Percentiles rank a stretch among this genome's conserved stretches.
Conservation (phyloP, 192 early-diverging fungal genomes). For the Cladochytrium replicatum region DNA sequence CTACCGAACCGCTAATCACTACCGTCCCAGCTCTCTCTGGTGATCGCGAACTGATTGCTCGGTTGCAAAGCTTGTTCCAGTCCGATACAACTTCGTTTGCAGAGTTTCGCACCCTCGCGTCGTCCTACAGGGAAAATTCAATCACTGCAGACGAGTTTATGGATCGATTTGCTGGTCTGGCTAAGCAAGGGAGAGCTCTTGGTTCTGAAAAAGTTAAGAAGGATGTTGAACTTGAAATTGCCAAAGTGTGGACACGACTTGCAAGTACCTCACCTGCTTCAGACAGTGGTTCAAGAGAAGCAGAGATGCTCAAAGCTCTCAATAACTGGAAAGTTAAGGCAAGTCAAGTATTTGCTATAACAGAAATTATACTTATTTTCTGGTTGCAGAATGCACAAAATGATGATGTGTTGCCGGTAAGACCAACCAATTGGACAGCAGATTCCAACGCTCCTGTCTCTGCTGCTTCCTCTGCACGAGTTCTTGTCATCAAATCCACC, state of each 20-base stretch:
- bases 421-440: constrained; percentile 7
- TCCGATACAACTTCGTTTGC: constrained; percentile 15
- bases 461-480: constrained; percentile 39
- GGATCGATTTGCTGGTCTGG: constrained; percentile 21
- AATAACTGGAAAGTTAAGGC: constrained; percentile 54
- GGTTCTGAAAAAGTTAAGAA: constrained; percentile 18
- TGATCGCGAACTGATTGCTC: constrained; percentile 19
- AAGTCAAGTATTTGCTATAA: neutral
- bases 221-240: constrained; percentile 22
- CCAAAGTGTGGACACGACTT: constrained; percentile 30
- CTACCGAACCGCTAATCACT: constrained; percentile 5
- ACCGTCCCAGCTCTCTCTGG: constrained; percentile 1
- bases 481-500: constrained; percentile 63
- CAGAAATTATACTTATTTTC: neutral
- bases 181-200: constrained; percentile 4
- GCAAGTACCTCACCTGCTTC: constrained; percentile 32
- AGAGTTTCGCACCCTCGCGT: constrained; percentile 33
- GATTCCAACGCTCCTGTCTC: constrained; percentile 19
- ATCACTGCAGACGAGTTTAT: constrained; percentile 27
- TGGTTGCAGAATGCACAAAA: neutral
- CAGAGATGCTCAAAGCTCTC: constrained; percentile 54
- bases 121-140: constrained; percentile 14
- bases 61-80: constrained; percentile 29
- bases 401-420: constrained; percentile 4
- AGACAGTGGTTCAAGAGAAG: constrained; percentile 32